These are phyloP conservation scores for Mikania micrantha DNA, from an alignment of 129 eudicot genomes.

Conservation along the genomic window DNA sequence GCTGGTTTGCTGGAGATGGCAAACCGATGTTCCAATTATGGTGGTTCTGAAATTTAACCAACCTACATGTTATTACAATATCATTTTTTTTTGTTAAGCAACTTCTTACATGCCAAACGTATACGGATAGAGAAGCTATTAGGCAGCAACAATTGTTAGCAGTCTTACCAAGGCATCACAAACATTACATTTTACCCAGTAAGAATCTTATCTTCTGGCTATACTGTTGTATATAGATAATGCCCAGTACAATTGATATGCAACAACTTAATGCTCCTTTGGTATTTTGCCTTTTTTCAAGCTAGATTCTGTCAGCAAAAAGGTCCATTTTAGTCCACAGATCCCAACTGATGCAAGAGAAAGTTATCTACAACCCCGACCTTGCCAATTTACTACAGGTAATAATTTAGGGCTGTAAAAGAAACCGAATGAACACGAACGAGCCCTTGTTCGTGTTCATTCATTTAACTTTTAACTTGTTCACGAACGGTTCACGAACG, in stretches of 20 bases:
- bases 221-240: not conserved
- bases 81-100: conserved; percentile 41
- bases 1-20: not conserved
- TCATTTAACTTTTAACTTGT: too few species aligned
- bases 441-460: too few species aligned
- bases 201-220: conserved; percentile 16
- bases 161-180: conserved; percentile 93
- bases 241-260: not conserved
- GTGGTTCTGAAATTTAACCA: conserved; percentile 5
- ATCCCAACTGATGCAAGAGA: conserved; percentile 56
- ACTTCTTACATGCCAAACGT: conserved; percentile 91
- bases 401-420: too few species aligned
- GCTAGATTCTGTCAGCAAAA: conserved; percentile 79
- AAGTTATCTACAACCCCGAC: conserved; percentile 51
- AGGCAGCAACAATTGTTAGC: conserved; percentile 94
- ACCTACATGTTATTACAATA: not conserved
- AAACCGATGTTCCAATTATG: not conserved
- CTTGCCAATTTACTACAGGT: conserved; percentile 74
- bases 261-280: not conserved
- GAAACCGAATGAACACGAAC: too few species aligned
- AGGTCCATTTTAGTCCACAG: conserved; percentile 88
- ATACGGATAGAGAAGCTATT: conserved; percentile 86
- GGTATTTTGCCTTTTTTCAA: conserved; percentile 7
- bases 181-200: conserved; percentile 92
- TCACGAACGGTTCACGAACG: too few species aligned